Evolutionary conservation across 495 filamentous ascomycete species (phyloP), one percentile per base, ranked within the genome.

Genomic region (Xylaria castorea): DNA sequence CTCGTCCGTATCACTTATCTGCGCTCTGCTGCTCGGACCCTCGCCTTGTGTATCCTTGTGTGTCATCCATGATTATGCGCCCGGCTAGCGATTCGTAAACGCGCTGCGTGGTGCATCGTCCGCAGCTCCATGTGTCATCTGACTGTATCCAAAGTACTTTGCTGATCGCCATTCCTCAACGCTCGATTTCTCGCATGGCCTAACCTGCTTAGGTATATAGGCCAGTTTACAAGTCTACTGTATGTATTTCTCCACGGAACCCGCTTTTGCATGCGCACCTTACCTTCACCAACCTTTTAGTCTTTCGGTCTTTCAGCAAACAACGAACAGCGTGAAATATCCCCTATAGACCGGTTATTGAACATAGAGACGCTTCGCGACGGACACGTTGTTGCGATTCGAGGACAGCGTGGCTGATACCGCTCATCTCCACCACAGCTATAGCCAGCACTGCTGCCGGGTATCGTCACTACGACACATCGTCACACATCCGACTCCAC

Each of bases 81-180:
- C 68, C 70, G 42, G 71, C 32, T 75, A 66, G 62, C 30, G 50
- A 72, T 74, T 65, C 46, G 66, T 68, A 75, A 72, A 74, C 73
- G 73, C 76, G 76, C 78, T 70, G 73, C 75, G 66, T 80, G 68
- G 62, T 70, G 75, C 73, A 66, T 80, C 65, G 57, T 72, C 74
- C 42, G 50, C 53, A 73, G 71, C 64, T 67, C 71, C 67, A 73
- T 75, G 74, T 71, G 64, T 75, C 76, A 75, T 75, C 66, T 76
- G 60, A 51, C 72, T 71, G 71, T 68, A 40, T 40, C 20, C 20
- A 61, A 22, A 16, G 25, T 22, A 38, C 34, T 40, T 61, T 67
- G 46, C 64, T 67, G 32, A 67, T 67, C 46, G 50, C 66, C 50
- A 57, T 68, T 51, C 64, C 53, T 67, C n/a, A 5, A 27, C 46